A percentile compares a stretch with the other conserved stretches of the same genome.
These are phyloP conservation scores for Mycena alexandri DNA, from an alignment of 768 basidiomycete species.

Conservation along the genomic window DNA sequence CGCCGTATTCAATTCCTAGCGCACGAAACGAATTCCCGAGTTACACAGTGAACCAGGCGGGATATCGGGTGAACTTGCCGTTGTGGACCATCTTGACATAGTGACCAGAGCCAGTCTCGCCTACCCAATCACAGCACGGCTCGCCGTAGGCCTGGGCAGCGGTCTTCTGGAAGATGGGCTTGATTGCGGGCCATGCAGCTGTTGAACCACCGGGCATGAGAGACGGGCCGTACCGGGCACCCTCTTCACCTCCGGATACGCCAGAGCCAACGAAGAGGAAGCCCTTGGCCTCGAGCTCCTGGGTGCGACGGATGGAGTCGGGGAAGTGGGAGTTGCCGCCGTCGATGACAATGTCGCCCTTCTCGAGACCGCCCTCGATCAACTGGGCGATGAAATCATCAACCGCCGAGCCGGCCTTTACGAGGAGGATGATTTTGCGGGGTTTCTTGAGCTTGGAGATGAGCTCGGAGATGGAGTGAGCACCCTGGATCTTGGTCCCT, in stretches of 20 bases:
- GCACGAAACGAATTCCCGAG: constrained; percentile 28
- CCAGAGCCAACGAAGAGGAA: constrained; percentile 98
- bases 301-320: constrained; percentile 93
- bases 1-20: constrained; percentile 97
- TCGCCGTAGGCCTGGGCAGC: constrained; percentile 95
- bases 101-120: constrained; percentile 94
- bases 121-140: constrained; percentile 99
- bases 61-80: constrained; percentile 59
- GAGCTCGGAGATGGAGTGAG: constrained; percentile 94
- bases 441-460: constrained; percentile 92
- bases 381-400: constrained; percentile 96
- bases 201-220: constrained; percentile 98
- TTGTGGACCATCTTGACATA: constrained; percentile 99
- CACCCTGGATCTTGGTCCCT: constrained; percentile 97
- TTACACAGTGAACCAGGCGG: constrained; percentile 16
- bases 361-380: constrained; percentile 83
- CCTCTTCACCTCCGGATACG: constrained; percentile 99
- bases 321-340: constrained; percentile 99
- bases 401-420: constrained; percentile 97
- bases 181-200: constrained; percentile 96
- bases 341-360: constrained; percentile 99
- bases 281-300: constrained; percentile 95
- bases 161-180: constrained; percentile 98
- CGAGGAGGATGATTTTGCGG: constrained; percentile 97
- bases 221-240: constrained; percentile 96